phyloP scores from a whole-genome alignment of 1,284 basidiomycete species.

The Malassezia nana region DNA sequence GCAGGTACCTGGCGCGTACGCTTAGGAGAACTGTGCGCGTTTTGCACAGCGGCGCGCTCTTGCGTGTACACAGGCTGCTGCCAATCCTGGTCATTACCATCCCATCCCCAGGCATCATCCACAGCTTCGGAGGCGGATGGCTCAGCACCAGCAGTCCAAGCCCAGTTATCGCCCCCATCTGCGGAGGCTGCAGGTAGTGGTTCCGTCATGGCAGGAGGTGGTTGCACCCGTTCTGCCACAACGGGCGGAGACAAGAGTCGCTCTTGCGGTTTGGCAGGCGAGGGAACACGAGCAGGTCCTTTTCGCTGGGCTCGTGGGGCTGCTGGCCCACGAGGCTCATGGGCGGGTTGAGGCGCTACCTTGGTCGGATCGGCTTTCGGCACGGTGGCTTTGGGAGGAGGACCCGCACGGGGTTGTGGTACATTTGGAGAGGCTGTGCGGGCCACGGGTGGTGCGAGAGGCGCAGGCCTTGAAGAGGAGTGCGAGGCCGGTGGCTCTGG shows the following conservation, averaged over 20 bases:
- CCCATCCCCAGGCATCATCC: constrained; percentile 6
- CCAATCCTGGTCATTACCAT: not conserved
- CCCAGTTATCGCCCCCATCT: not conserved
- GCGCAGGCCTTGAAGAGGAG: no score
- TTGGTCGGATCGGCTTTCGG: not conserved
- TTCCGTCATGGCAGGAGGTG: not conserved
- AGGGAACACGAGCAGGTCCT: not conserved
- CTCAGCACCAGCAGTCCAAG: not conserved
- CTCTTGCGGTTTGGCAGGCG: not conserved
- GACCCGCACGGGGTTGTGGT: not conserved
- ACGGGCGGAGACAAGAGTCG: not conserved
- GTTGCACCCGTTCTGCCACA: not conserved
- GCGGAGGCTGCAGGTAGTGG: not conserved
- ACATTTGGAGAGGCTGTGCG: not conserved
- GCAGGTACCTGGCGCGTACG: not conserved
- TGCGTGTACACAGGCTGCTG: not conserved
- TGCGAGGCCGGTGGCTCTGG: not conserved
- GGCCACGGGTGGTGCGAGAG: not conserved
- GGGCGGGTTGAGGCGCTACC: not conserved
- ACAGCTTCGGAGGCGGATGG: not conserved
- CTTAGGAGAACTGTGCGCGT: not conserved
- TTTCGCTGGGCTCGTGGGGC: not conserved
- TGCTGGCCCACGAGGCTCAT: not conserved
- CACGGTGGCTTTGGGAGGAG: not conserved
- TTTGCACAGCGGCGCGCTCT: constrained; percentile 3